phyloP scores from a whole-genome alignment of 2,329 filamentous ascomycete genomes.

The Microascus cirrosus region DNA sequence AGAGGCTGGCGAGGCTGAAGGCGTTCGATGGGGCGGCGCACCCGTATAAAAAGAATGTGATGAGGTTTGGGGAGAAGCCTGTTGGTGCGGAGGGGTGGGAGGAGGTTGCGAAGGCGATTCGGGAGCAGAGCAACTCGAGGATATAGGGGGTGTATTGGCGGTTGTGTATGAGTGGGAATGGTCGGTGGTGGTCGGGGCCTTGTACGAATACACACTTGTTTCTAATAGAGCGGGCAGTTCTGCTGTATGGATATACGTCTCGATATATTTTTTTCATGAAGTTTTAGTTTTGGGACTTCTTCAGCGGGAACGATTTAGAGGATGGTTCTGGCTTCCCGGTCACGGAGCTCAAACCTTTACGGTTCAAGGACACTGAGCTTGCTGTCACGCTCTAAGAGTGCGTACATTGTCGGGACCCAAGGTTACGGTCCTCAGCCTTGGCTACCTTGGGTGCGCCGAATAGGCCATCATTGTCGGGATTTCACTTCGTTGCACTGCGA shows the following conservation, averaged over 20 bases:
- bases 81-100: constrained; percentile 45
- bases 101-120: constrained; percentile 35
- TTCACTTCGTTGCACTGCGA: background rate
- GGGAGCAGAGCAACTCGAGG: constrained; percentile 35
- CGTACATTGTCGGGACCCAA: too few relatives aligned
- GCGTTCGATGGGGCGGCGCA: constrained; percentile 89
- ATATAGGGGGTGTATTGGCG: constrained; percentile 25
- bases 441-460: background rate
- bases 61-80: constrained; percentile 54
- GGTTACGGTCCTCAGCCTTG: too few relatives aligned
- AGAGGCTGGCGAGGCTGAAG: constrained; percentile 79
- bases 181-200: background rate
- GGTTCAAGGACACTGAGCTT: too few relatives aligned
- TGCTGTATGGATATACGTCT: background rate
- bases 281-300: background rate
- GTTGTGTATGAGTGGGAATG: background rate
- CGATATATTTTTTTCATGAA: background rate
- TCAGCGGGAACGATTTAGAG: background rate
- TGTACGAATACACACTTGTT: constrained; percentile 3
- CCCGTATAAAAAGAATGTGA: constrained; percentile 81
- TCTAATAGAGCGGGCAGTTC: background rate
- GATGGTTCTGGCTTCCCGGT: too few relatives aligned
- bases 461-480: background rate
- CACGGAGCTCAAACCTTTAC: too few relatives aligned
- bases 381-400: too few relatives aligned